Base-by-base conservation (phyloP, 2,329 filamentous ascomycete genomes). In the Nannizziopsis arthrosporioides region DNA sequence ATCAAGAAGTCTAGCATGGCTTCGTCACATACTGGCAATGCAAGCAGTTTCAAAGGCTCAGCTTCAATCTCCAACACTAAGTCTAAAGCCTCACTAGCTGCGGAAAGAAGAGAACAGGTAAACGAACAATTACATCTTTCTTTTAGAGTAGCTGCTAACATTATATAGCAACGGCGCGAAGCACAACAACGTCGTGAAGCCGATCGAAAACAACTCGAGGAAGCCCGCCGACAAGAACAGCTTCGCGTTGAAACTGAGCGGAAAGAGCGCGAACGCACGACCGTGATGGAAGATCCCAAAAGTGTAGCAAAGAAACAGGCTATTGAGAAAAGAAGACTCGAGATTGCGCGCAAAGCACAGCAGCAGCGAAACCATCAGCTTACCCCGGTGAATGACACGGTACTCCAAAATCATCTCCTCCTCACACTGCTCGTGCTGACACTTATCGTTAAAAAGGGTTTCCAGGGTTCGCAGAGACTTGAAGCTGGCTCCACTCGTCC, bases 141-240 rank as follows among this genome's bases (percentile, higher is more conserved):
- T 27, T 53, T 50, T 34, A 43, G 37, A 43, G 30, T 38, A 34
- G 47, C 36, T 42, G 12, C 35, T 49, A 42, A 52, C 17, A 32
- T 19, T 11, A 32, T 15, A 34, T 36, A 78, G 61, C 88, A 94
- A 57, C 86, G 93, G 61, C 79, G 81, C 42, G 85, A 88, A 54
- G 78, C 80, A 11, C 81, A 88, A 15, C 81, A 83, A 34, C 94
- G 93, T 66, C 77, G 81, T 12, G 85, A 93, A 57, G 70, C 84
- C 31, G 87, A 94, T 61, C 80, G 84, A 42, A 87, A 88, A 67
- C 54, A 77, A 47, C 73, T 77, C 46, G 81, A 86, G 54, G 69
- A 70, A 12, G 80, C 83, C 53, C 74, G 73, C 36, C 78, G 78
- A 55, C 73, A 77, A 53, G 78, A 81, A 49, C 74, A 76, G 18